Evolutionary conservation across 129 eudicot genomes (phyloP).

Genomic region (Helichrysum umbraculigerum): DNA sequence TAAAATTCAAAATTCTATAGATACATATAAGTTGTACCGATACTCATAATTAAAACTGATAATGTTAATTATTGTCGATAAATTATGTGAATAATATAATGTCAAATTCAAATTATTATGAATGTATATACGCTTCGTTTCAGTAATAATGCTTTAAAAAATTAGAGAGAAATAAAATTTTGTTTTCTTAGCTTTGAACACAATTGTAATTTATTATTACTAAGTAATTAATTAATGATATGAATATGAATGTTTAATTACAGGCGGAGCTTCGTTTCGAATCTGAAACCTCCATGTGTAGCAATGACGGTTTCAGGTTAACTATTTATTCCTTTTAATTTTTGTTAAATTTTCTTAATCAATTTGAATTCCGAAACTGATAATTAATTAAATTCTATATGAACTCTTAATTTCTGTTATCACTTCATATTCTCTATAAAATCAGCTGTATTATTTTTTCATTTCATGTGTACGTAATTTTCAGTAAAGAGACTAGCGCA

Average conservation of each 20-base stretch:
- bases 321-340: background rate
- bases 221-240: background rate
- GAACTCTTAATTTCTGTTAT: conserved; percentile 15
- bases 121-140: too few relatives aligned
- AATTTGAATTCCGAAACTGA: conserved; percentile 31
- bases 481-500: conserved; percentile 52
- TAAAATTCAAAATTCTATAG: conserved; percentile 11
- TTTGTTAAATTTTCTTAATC: conserved; percentile 15
- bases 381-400: conserved; percentile 6
- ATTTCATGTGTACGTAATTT: conserved; percentile 3
- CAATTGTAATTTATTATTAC: too few relatives aligned
- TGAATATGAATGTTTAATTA: conserved; percentile 31
- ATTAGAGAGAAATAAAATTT: conserved; percentile 8
- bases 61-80: too few relatives aligned
- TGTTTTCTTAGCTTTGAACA: conserved; percentile 1
- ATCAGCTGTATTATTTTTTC: conserved; percentile 8
- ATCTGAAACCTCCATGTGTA: conserved; percentile 45
- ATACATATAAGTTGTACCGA: background rate
- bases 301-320: conserved; percentile 56
- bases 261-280: conserved; percentile 43
- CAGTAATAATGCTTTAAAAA: background rate
- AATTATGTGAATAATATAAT: too few relatives aligned
- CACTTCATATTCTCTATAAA: conserved; percentile 29
- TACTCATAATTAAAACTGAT: too few relatives aligned
- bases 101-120: too few relatives aligned